Base-by-base conservation (phyloP, 2,329 filamentous ascomycete species). In the Pseudonectria buxi region DNA sequence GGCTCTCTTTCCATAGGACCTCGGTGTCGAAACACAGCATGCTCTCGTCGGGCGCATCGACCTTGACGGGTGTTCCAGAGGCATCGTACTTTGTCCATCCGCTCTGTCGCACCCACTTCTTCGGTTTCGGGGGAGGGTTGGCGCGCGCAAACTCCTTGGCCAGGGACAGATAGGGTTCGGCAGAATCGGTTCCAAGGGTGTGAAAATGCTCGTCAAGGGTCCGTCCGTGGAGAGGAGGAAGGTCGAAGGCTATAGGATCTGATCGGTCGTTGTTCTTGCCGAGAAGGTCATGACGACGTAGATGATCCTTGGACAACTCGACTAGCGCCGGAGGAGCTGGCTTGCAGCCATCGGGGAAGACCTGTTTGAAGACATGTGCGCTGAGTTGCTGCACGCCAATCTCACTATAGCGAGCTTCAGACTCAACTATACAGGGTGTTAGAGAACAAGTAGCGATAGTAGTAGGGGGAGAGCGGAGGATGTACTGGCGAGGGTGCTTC, bases 301-400 rank as follows among this genome's bases (percentile, higher is more conserved):
- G 69, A 59, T 98, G 92, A 44, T 94, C 81, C 48, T 74, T 81
- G 0, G 92, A 83, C 12, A 98, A 72, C 10, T 83, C 69, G 26
- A 96, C 77, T 7, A 98, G 76, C 39, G 88, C 77, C 28, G 75
- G 64, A 2, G 85, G 76, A 3, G 83, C 74, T 3, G 76, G 66
- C 10, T 70, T 62, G 41, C 61, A 55, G 31, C 65, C 66, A 26
- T 69, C 64, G 4, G 76, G 77, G 55, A 98, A 98, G 28, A 98
- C 66, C 61, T 96, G 92, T 2, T 75, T 57, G 59, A 90, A 86
- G 29, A 98, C 72, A 66, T 89, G 74, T 40, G 74, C 71, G 68
- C 88, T 95, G 49, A 98, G 69, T 54, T 96, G 90, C 64, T 98
- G 92, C 26, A 98, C 86, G 35, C 86, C 87, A 51, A 98, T 89